Evolutionary conservation across 768 basidiomycete genomes (phyloP), one percentile per base, ranked within the genome.

Genomic region (Macrolepiota albuminosa): DNA sequence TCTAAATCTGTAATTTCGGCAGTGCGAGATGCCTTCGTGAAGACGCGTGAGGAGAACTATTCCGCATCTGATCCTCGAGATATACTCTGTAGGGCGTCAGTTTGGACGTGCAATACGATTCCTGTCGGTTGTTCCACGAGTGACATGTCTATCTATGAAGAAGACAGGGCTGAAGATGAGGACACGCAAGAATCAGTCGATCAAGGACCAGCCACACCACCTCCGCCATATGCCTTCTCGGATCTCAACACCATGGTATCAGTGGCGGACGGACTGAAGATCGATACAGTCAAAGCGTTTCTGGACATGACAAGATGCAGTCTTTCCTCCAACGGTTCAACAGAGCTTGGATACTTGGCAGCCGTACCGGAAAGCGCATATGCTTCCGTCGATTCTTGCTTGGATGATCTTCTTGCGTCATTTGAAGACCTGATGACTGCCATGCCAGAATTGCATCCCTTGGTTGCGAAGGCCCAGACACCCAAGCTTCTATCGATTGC

Each of bases 371-470:
- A 48, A 50, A 37, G 53, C 24, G 50, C 24, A n/a, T 37, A 56
- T 29, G 14, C 54, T 43, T 65, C 64, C 2, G 57, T 62, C 10
- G 61, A 63, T 39, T 60, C 61, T 29, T 58, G 56, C 31, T 57
- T 68, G 37, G 63, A 66, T 39, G 67, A 68, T 52, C 60, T 68
- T 52, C 61, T 68, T 3, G 53, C 47, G 24, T 68, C 67, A 2
- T 68, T 68, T 31, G 67, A 68, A 49, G 58, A 62, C 16, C 42
- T 68, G 42, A 61, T 66, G 45, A 13, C 62, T 2, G 54, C 61
- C 2, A 61, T 66, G 63, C 62, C 67, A 21, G 59, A 56, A 16
- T 59, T 63, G 21, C 33, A 60, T 8, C 36, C 48, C 16, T 53
- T 50, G 13, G 13, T 47, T 40, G 51, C 49, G 26, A 56, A 61